These are phyloP conservation scores for Penicillium chermesinum DNA, from an alignment of 495 filamentous ascomycete genomes.

Conservation along the genomic window DNA sequence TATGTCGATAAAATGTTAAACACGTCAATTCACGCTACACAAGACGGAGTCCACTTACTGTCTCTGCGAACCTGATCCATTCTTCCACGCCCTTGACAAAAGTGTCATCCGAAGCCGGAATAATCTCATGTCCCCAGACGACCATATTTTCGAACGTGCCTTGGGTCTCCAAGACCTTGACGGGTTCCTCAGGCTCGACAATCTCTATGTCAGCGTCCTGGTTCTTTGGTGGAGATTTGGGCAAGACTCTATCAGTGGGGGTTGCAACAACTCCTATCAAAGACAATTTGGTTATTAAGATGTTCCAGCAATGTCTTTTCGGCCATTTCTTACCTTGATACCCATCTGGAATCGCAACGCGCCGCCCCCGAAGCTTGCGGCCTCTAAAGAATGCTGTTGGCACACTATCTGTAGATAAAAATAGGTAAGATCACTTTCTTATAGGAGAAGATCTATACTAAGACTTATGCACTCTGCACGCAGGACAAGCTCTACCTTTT, in stretches of 20 bases:
- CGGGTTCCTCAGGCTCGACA: constrained; percentile 40
- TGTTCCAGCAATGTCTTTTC: neutral
- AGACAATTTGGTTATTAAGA: neutral
- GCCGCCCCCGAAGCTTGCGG: constrained; percentile 67
- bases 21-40: neutral
- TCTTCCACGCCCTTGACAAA: constrained; percentile 72
- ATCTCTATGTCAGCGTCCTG: constrained; percentile 43
- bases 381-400: constrained; percentile 74
- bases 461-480: no score
- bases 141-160: constrained; percentile 70
- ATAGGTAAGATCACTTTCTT: no score
- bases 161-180: constrained; percentile 57
- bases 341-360: constrained; percentile 62
- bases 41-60: constrained; percentile 32
- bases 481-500: constrained; percentile 41
- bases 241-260: constrained; percentile 31
- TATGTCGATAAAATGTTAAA: constrained; percentile 9
- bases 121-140: constrained; percentile 78
- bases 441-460: no score
- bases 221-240: constrained; percentile 10
- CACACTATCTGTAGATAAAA: constrained; percentile 44
- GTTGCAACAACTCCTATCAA: constrained; percentile 38
- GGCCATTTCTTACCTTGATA: constrained; percentile 62
- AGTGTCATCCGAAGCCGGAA: constrained; percentile 61
- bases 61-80: constrained; percentile 75